Conservation (phyloP, 1,284 basidiomycete species). For the Puccinia hordei region DNA sequence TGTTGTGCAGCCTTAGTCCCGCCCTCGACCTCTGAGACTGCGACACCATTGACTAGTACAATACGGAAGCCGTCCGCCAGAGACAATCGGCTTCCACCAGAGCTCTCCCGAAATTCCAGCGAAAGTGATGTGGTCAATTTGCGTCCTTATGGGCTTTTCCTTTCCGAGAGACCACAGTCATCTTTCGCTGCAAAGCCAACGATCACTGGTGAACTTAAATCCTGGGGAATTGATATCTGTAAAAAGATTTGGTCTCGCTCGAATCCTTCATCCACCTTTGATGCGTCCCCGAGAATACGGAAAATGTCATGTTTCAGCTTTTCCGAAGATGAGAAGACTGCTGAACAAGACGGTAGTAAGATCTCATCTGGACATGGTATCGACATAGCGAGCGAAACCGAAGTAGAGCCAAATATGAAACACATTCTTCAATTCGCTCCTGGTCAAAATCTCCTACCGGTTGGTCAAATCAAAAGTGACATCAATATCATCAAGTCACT, state of each 20-base stretch:
- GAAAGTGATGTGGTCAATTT: conserved; percentile 25
- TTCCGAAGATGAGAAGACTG: background rate
- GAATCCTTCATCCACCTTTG: background rate
- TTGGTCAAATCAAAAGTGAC: conserved; percentile 7
- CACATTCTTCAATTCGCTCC: background rate
- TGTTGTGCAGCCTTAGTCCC: conserved; percentile 6
- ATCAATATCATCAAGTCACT: conserved; percentile 27
- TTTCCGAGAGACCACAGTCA: background rate
- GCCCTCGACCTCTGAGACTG: background rate
- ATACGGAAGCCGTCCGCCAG: background rate
- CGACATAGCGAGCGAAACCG: background rate
- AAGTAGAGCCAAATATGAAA: background rate
- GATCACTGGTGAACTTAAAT: background rate
- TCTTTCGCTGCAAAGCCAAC: background rate
- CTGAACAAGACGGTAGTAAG: background rate
- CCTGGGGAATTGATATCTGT: background rate
- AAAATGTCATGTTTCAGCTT: conserved; percentile 14
- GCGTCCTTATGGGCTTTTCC: background rate
- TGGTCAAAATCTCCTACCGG: background rate
- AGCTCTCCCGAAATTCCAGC: background rate
- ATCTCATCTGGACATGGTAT: background rate
- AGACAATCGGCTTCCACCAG: background rate
- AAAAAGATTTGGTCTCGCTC: background rate
- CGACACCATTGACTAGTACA: background rate
- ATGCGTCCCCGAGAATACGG: background rate